Evolutionary conservation across 129 eudicot species (phyloP), one percentile per base, ranked within the genome.

Genomic region (Rutidosis leptorrhynchoides): DNA sequence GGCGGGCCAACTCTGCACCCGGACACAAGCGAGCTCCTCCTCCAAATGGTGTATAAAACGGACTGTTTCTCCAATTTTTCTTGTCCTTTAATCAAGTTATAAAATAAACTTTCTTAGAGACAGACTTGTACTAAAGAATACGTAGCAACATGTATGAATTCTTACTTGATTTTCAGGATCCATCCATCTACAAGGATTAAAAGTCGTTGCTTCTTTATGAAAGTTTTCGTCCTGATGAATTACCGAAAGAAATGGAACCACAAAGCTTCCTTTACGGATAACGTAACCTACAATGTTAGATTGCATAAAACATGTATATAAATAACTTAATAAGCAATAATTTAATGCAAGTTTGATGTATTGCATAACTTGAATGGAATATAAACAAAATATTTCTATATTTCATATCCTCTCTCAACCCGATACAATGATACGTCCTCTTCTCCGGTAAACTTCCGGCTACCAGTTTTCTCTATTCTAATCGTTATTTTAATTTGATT

Each of bases 11-110:
- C 78, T 89, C 96, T 48, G 94, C 96, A 19, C 93, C 96, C 6
- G 96, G 94, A 79, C 96, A 89, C 23, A 89, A 81, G 23, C 96
- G 81, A 21, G 84, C 73, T 16, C 96, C 96, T 73, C 96, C 94
- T 64, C 96, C 96, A 32, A 89, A 89, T 2, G 96, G 96, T 26
- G 94, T 77, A 49, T 81, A 89, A 14, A 74, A 81, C n/a, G 77
- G 83, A 69, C 94, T 83, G 74, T 73, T 83, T 77, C 96, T 85
- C 96, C 94, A 89, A 61, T 83, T 85, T 53, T 77, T 81, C 78
- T 89, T 89, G 35, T 85, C 94, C 96, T 89, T 5, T 1, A 49
- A 43, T 43, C 61, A 55, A 10, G 2, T 5, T 2, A n/a, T 26
- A 3, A 73, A 40, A n/a, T 26, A 3, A 73, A 40, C 24, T 7